Evolutionary conservation across 2,329 filamentous ascomycete species (phyloP).

Genomic region (Hypoxylon sp.): DNA sequence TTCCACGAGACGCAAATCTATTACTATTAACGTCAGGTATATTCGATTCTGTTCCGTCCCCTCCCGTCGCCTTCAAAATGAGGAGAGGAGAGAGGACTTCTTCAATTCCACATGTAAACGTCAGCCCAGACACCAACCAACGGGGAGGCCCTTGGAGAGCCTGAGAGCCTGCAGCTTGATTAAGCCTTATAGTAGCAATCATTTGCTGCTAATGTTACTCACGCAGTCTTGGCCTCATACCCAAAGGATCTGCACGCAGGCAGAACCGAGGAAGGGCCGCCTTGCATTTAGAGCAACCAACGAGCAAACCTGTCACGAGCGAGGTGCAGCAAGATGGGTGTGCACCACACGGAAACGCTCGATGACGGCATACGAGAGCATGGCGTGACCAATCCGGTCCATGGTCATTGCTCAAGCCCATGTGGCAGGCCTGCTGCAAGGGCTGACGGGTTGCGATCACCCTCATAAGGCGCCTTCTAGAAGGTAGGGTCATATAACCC

Average conservation of each 20-base stretch:
- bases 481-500: conserved; percentile 24
- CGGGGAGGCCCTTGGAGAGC: conserved; percentile 27
- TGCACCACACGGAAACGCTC: conserved; percentile 30
- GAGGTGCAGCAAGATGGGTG: conserved; percentile 31
- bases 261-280: conserved; percentile 53
- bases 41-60: background rate
- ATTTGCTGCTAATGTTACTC: conserved; percentile 20
- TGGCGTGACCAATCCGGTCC: conserved; percentile 31
- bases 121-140: conserved; percentile 24
- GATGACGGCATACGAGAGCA: conserved; percentile 41
- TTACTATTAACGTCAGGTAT: conserved; percentile 1
- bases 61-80: background rate
- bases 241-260: conserved; percentile 39
- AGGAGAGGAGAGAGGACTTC: too few relatives aligned
- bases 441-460: conserved; percentile 22
- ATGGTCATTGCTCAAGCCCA: conserved; percentile 24
- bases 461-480: conserved; percentile 39
- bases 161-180: conserved; percentile 17
- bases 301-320: conserved; percentile 40
- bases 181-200: conserved; percentile 11
- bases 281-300: conserved; percentile 43
- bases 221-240: conserved; percentile 23
- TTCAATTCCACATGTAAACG: conserved; percentile 9
- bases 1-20: background rate
- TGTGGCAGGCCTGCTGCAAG: conserved; percentile 44